phyloP scores from a whole-genome alignment of 2,329 filamentous ascomycete genomes.

The Chrysoporthe austroafricana region DNA sequence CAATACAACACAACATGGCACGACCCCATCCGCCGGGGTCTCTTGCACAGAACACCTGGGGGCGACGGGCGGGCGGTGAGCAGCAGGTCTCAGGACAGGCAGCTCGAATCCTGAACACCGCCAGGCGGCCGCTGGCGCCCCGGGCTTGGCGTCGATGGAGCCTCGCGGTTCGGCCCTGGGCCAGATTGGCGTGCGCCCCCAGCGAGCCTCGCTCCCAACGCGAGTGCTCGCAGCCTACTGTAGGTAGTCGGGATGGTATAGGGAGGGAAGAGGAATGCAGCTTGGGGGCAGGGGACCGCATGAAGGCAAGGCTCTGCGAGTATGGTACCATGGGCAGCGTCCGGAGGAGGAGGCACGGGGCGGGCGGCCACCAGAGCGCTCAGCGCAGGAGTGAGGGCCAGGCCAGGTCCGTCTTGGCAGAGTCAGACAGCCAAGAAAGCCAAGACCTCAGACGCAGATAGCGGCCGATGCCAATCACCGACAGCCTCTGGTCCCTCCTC shows the following conservation, averaged over 20 bases:
- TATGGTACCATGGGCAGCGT: background rate
- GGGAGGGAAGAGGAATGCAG: background rate
- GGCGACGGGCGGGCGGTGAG: background rate
- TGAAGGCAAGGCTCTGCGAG: background rate
- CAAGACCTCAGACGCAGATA: slow-evolving; percentile 14
- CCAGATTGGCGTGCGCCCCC: background rate
- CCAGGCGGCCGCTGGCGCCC: background rate
- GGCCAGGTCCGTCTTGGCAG: slow-evolving; percentile 9
- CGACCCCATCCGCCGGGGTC: no score
- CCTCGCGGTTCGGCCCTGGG: background rate
- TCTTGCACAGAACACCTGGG: background rate
- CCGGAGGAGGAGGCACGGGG: background rate
- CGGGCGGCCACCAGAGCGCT: background rate
- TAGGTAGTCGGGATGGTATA: background rate
- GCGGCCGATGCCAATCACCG: slow-evolving; percentile 8
- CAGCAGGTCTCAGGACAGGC: no score
- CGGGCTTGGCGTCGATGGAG: slow-evolving; percentile 18
- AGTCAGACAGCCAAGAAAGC: slow-evolving; percentile 19
- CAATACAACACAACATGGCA: no score
- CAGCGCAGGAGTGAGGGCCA: background rate
- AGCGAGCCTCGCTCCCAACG: background rate
- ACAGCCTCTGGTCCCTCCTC: slow-evolving; percentile 1
- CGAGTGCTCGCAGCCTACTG: no score
- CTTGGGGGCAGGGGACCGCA: background rate
- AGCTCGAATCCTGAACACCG: background rate